Percentiles rank a stretch among this genome's conserved stretches.
These are phyloP conservation scores for Phaffomyces antillensis DNA, from an alignment of 805 yeast genomes.

Conservation along the genomic window DNA sequence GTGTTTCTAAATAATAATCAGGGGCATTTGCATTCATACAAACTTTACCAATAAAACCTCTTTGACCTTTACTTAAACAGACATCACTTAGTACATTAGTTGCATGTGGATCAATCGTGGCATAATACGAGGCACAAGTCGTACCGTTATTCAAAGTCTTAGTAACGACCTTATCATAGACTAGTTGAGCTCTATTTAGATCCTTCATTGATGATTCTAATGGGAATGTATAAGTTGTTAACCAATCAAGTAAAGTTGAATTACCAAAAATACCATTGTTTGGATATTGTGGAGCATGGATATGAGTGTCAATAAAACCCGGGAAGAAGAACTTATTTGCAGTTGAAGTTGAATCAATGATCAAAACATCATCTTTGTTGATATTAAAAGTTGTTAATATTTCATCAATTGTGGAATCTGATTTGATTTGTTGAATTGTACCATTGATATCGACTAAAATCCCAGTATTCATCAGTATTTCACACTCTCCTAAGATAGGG, in stretches of 20 bases:
- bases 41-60: conserved; percentile 88
- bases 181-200: conserved; percentile 43
- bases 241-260: conserved; percentile 84
- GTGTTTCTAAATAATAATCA: conserved; percentile 55
- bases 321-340: conserved; percentile 63
- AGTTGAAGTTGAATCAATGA: conserved; percentile 30
- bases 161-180: conserved; percentile 61
- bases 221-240: conserved; percentile 82
- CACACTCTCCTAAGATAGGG: conserved; percentile 49
- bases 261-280: conserved; percentile 80
- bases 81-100: conserved; percentile 71
- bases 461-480: conserved; percentile 47
- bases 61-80: conserved; percentile 62
- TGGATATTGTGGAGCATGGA: conserved; percentile 82
- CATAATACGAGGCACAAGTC: conserved; percentile 86
- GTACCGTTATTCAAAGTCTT: conserved; percentile 78
- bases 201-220: conserved; percentile 65
- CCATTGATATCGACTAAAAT: conserved; percentile 56
- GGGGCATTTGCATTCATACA: conserved; percentile 89
- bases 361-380: conserved; percentile 20
- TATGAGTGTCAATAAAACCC: conserved; percentile 77
- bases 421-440: conserved; percentile 24
- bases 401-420: conserved; percentile 5
- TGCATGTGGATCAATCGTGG: conserved; percentile 76
- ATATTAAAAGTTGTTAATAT: conserved; percentile 6